Conservation (phyloP, 768 basidiomycete species). For the Termitomyces sp. region DNA sequence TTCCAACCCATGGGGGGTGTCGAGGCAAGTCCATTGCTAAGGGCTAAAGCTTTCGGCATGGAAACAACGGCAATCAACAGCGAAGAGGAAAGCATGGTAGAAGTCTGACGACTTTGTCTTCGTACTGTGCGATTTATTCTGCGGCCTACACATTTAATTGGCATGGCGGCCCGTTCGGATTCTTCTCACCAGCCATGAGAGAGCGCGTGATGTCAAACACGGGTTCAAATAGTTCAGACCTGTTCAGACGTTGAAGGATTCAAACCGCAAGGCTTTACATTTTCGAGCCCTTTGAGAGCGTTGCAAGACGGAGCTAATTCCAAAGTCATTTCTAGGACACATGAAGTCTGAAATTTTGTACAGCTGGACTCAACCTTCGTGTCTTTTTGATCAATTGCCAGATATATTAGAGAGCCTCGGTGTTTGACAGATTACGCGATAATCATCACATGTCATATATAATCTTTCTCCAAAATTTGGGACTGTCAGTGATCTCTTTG, state of each 20-base stretch:
- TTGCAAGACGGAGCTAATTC: neutral
- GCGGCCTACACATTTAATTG: neutral
- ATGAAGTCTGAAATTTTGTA: no score
- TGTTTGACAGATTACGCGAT: constrained; percentile 10
- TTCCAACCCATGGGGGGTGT: constrained; percentile 46
- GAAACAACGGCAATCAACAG: constrained; percentile 9
- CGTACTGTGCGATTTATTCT: neutral
- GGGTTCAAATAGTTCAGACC: neutral
- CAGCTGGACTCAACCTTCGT: neutral
- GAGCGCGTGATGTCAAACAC: constrained; percentile 5
- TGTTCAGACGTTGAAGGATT: neutral
- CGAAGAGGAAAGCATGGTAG: constrained; percentile 6
- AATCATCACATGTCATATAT: constrained; percentile 8
- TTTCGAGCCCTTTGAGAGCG: neutral
- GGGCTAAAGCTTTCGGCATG: constrained; percentile 14
- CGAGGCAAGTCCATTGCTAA: constrained; percentile 34
- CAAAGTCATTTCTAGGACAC: neutral
- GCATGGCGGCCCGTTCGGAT: constrained; percentile 8
- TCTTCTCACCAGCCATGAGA: neutral
- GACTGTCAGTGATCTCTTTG: no score
- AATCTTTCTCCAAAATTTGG: no score
- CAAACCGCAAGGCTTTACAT: neutral
- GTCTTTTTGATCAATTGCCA: no score
- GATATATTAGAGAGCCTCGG: no score
- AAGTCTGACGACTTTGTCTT: neutral